Evolutionary conservation across 768 basidiomycete genomes (phyloP), one percentile per base, ranked within the genome.

Genomic region (Pleurotus citrinopileatus): DNA sequence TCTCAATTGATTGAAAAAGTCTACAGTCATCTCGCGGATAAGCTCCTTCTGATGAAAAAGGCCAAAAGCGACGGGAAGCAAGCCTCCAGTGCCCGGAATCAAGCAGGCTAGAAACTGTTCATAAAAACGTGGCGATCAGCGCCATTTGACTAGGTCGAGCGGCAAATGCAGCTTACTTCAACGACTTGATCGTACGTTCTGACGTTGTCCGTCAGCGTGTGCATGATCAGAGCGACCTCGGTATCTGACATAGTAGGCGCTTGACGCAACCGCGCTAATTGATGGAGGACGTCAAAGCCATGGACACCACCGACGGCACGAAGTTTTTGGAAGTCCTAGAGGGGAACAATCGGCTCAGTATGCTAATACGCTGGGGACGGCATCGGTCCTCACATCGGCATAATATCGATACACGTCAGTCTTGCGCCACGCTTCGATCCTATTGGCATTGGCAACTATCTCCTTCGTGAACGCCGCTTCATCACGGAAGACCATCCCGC

Each of bases 41-140:
- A 72, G 62, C 59, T 91, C 83, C 46, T 80, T 78, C 51, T 91
- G 90, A 70, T 98, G 95, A 72, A 97, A 96, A 4, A 98, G 73
- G 8, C 91, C 88, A 66, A 96, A 94, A 23, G 86, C 86, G 27
- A 98, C 74, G 20, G 92, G 89, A n/a, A 91, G 70, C 15, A 98
- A 75, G 2, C 96, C 95, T 28, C 91, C 91, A 3, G 76, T 74
- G 59, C 91, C 86, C 1, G 86, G 82, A 9, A 89, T 84, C 25
- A 89, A 68, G 44, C 80, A 76, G 1, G 94, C 80, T 27, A 98
- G 74, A 20, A 98, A 74, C 95, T 98, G 61, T 20, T 20, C 15
- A 50, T 37, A 13, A 50, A 32, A 52, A 1, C 32, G 32, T 34
- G 32, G 9, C n/a, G 32, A 34, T 34, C 32, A 34, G 32, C n/a